phyloP scores from a whole-genome alignment of 2,329 filamentous ascomycete species.

The Helicocarpus griseus region DNA sequence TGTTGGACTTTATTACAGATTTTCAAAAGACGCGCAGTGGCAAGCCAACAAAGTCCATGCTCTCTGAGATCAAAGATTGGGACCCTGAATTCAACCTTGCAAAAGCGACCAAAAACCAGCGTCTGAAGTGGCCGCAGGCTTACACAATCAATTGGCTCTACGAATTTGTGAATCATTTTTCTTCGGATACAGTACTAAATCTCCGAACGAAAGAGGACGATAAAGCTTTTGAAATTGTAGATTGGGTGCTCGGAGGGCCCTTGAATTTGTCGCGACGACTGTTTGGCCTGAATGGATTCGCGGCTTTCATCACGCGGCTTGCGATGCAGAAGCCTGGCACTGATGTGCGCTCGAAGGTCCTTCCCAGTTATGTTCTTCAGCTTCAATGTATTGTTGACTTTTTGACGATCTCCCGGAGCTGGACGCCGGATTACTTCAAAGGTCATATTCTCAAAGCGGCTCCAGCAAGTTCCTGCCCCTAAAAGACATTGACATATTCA shows the following conservation, averaged over 20 bases:
- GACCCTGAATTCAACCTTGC: slow-evolving; percentile 32
- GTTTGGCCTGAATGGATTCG: slow-evolving; percentile 40
- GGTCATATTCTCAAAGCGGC: slow-evolving; percentile 28
- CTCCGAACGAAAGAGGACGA: slow-evolving; percentile 27
- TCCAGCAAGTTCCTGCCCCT: slow-evolving; percentile 27
- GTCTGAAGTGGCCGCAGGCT: slow-evolving; percentile 37
- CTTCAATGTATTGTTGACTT: slow-evolving; percentile 44
- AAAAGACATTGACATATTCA: slow-evolving; percentile 36
- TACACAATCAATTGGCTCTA: slow-evolving; percentile 47
- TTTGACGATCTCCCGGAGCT: slow-evolving; percentile 36
- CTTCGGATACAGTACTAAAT: slow-evolving; percentile 30
- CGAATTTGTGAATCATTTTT: slow-evolving; percentile 41
- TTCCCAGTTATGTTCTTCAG: slow-evolving; percentile 42
- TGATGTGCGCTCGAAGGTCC: slow-evolving; percentile 31
- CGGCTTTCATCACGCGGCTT: slow-evolving; percentile 34
- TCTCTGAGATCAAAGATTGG: slow-evolving; percentile 32
- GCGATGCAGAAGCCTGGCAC: slow-evolving; percentile 37
- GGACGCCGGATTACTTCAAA: slow-evolving; percentile 24
- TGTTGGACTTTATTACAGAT: slow-evolving; percentile 39
- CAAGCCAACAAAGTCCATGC: slow-evolving; percentile 39
- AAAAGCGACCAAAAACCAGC: slow-evolving; percentile 28
- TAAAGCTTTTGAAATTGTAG: slow-evolving; percentile 26
- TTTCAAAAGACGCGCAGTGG: slow-evolving; percentile 38
- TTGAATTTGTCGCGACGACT: slow-evolving; percentile 30
- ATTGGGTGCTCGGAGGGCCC: slow-evolving; percentile 35